A percentile compares a stretch with the other conserved stretches of the same genome.
Conservation (phyloP, 164 flowering plant genomes). For the Paratinospora sagittata region DNA sequence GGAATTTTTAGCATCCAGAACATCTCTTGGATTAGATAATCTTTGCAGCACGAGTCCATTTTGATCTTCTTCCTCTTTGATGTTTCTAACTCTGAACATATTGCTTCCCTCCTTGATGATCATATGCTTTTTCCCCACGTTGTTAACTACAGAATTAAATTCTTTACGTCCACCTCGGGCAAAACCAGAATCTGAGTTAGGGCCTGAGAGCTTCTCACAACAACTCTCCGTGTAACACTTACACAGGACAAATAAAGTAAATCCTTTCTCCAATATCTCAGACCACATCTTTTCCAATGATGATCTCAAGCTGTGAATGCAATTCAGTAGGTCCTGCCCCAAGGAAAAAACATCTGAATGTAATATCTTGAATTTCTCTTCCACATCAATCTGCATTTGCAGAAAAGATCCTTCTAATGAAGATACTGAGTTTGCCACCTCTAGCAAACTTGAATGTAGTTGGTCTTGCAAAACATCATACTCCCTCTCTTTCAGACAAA, state of each 20-base stretch:
- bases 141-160: not conserved
- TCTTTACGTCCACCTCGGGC: slow-evolving; percentile 8
- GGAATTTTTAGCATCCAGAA: not conserved
- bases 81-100: slow-evolving; percentile 1
- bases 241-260: slow-evolving; percentile 32
- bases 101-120: slow-evolving; percentile 2
- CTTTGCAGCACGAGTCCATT: not conserved
- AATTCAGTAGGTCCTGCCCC: slow-evolving; percentile 27
- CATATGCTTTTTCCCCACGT: not conserved
- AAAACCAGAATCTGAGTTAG: slow-evolving; percentile 5
- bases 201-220: slow-evolving; percentile 13
- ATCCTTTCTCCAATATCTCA: slow-evolving; percentile 35
- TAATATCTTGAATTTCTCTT: slow-evolving; percentile 29
- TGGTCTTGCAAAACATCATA: slow-evolving; percentile 34
- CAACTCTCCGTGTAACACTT: slow-evolving; percentile 32
- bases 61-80: slow-evolving; percentile 14
- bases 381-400: slow-evolving; percentile 44
- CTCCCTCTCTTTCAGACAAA: slow-evolving; percentile 40
- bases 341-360: slow-evolving; percentile 35
- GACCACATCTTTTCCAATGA: slow-evolving; percentile 41
- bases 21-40: slow-evolving; percentile 9
- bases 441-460: slow-evolving; percentile 23
- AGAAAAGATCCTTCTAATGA: slow-evolving; percentile 42
- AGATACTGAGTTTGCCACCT: slow-evolving; percentile 33
- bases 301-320: slow-evolving; percentile 32